Conservation (phyloP, 2,329 filamentous ascomycete species). For the Botrytis paeoniae region DNA sequence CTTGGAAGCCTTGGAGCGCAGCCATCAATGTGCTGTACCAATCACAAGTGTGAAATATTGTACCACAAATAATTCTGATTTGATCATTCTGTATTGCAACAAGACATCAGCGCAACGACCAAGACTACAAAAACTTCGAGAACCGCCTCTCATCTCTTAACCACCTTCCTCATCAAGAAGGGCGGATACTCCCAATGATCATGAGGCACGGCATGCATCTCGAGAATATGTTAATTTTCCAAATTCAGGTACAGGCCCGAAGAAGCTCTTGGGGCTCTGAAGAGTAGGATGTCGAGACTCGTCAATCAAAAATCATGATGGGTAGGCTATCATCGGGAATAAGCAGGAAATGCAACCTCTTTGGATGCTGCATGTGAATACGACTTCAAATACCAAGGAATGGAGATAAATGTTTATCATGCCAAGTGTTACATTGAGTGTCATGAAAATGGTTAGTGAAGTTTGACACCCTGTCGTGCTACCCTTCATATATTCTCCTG, state of each 20-base stretch:
- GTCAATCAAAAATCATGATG: neutral
- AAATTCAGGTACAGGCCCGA: neutral
- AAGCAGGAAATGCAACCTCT: neutral
- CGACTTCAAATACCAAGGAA: neutral
- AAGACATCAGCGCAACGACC: neutral
- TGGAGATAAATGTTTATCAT: neutral
- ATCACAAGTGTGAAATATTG: slow-evolving; percentile 8
- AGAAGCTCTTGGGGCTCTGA: neutral
- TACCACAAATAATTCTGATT: slow-evolving; percentile 7
- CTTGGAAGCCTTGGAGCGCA: neutral
- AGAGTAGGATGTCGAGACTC: neutral
- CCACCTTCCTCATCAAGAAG: slow-evolving; percentile 6
- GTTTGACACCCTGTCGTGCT: neutral
- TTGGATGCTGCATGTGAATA: neutral
- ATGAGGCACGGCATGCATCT: neutral
- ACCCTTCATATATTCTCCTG: neutral
- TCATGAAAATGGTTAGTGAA: neutral
- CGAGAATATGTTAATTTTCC: neutral
- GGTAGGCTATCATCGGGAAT: neutral
- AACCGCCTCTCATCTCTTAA: neutral
- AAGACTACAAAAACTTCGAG: neutral
- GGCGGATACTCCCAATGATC: neutral
- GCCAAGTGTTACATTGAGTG: neutral
- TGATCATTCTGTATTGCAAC: neutral
- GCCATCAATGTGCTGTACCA: slow-evolving; percentile 3